These are phyloP conservation scores for Guadua angustifolia DNA, from an alignment of 176 grass and related monocot species.

Conservation along the genomic window DNA sequence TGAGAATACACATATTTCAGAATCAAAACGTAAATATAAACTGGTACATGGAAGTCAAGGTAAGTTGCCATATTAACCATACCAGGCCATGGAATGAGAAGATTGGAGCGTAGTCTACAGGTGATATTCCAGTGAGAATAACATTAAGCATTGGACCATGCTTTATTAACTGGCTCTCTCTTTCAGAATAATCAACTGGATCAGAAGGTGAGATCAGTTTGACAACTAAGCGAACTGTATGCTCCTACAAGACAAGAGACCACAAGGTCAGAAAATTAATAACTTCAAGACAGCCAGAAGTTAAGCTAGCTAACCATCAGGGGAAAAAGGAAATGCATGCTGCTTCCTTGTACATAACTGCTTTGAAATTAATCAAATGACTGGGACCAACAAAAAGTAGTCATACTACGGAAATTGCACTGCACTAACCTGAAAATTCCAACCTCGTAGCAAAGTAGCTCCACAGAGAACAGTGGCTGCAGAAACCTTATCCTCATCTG, in stretches of 20 bases:
- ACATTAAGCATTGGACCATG: constrained; percentile 91
- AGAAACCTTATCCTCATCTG: constrained; percentile 79
- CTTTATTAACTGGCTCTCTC: constrained; percentile 75
- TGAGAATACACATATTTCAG: constrained; percentile 4
- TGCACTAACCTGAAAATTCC: constrained; percentile 91
- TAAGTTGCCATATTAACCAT: constrained; percentile 38
- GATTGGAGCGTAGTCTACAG: constrained; percentile 79
- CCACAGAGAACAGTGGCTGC: constrained; percentile 90
- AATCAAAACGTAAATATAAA: constrained; percentile 43
- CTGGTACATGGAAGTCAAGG: constrained; percentile 31
- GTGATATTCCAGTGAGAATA: constrained; percentile 92
- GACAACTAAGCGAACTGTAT: constrained; percentile 81
- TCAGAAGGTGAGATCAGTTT: constrained; percentile 82
- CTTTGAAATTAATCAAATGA: neutral
- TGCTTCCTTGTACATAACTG: neutral
- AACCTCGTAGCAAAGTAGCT: constrained; percentile 83
- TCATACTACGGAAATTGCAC: constrained; percentile 19
- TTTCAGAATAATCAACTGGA: constrained; percentile 66
- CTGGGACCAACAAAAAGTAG: constrained; percentile 22
- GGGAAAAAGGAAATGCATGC: neutral
- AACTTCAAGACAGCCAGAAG: constrained; percentile 16
- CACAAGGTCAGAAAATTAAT: constrained; percentile 21
- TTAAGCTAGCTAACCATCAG: neutral
- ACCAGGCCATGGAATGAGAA: constrained; percentile 99
- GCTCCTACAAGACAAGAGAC: constrained; percentile 68